Base-by-base conservation (phyloP, 352 stramenopile species). In the Ophiocytium majus region DNA sequence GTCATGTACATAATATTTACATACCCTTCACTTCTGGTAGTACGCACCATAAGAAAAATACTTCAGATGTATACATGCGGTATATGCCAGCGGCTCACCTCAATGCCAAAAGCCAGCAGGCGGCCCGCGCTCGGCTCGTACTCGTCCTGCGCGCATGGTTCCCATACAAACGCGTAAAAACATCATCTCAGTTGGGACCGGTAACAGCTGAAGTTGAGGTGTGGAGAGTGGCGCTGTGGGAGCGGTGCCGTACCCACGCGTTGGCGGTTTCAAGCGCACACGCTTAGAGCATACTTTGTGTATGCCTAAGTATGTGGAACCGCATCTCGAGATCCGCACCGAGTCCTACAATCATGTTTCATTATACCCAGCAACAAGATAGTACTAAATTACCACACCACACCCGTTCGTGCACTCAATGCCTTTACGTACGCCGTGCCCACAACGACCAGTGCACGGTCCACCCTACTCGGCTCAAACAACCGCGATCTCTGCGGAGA, bases 101-200 rank as follows among this genome's bases (percentile, higher is more conserved):
- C 84, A 50, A 88, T 91, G n/a, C 93, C 90, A 86, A 97, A 98
- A 14, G 97, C 93, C 1, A 98, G 89, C 83, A 98, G 95, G 28
- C 95, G 93, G 32, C 95, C 95, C 86, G 96, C 93, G 80, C 95
- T 93, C 10, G 95, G 95, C 82, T 98, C 94, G 10, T 91, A 88
- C 86, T 98, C 95, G 83, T 97, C 80, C 64, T 85, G 43, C 50
- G 63, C 31, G 50, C 63, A 80, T 17, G 33, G 76, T 14, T 1
- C 10, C 50, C 5, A 49, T 94, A 94, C 76, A 95, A 96, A 75
- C 5, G 14, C 14, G 43, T 57, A 14, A 14, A 57, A 57, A 14
- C 14, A 57, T 57, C 43, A 5, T 57, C 14, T 57, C 43, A 57
- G 43, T 57, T 14, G 5, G 43, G 43, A 5, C 5, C 5, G 5